Evolutionary conservation across 1,139 yeast genomes (phyloP).

Genomic region (Pneumocystis jirovecii): DNA sequence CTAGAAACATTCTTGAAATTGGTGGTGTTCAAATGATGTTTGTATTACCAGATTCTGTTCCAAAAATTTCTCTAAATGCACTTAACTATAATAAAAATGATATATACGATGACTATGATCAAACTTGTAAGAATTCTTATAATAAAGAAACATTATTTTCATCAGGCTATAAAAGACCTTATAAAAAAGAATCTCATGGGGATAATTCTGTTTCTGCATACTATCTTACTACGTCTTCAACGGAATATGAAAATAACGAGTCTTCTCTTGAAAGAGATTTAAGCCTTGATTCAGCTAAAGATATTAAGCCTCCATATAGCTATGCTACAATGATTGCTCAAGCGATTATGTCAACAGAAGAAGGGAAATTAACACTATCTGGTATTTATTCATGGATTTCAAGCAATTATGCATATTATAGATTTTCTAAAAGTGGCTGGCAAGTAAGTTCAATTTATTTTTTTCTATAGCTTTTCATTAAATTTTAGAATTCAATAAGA

Average conservation of each 20-base stretch:
- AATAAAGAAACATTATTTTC: neutral
- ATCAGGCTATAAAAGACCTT: neutral
- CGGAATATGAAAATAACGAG: slow-evolving; percentile 11
- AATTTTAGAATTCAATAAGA: slow-evolving; percentile 45
- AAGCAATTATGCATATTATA: slow-evolving; percentile 74
- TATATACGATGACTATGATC: slow-evolving; percentile 3
- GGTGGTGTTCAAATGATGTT: slow-evolving; percentile 99
- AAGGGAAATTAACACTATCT: slow-evolving; percentile 74
- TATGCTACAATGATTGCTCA: slow-evolving; percentile 98
- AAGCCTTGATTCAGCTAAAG: slow-evolving; percentile 36
- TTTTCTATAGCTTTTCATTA: neutral
- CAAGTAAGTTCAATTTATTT: slow-evolving; percentile 25
- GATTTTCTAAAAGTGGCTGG: slow-evolving; percentile 91
- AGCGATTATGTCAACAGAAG: slow-evolving; percentile 76
- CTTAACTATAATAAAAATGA: slow-evolving; percentile 2
- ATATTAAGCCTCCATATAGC: slow-evolving; percentile 89
- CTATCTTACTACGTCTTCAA: neutral
- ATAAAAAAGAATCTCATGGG: neutral
- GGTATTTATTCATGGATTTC: slow-evolving; percentile 90
- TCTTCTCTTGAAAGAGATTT: slow-evolving; percentile 29
- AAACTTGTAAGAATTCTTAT: slow-evolving; percentile 1
- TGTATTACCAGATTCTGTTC: slow-evolving; percentile 83
- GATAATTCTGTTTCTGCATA: neutral
- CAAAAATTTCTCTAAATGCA: slow-evolving; percentile 21
- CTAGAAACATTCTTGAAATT: slow-evolving; percentile 58